These are phyloP conservation scores for Ascochyta koolunga DNA, from an alignment of 2,329 filamentous ascomycete species.

Conservation along the genomic window DNA sequence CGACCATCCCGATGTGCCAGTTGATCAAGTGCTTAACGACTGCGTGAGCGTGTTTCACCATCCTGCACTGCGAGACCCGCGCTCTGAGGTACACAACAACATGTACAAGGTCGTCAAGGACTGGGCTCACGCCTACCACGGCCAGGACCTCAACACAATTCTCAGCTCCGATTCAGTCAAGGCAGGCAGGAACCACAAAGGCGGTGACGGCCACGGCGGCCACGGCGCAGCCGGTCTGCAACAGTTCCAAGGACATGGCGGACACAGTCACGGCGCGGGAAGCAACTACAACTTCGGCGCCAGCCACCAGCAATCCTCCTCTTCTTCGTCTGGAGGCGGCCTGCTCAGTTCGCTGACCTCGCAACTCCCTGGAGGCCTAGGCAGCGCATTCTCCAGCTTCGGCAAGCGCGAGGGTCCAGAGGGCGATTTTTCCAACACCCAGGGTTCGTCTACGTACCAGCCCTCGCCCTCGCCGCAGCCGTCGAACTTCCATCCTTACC, in stretches of 20 bases:
- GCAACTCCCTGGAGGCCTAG: conserved; percentile 25
- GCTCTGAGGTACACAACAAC: conserved; percentile 77
- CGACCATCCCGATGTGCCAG: conserved; percentile 83
- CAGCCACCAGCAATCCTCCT: conserved; percentile 19
- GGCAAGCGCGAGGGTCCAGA: conserved; percentile 33
- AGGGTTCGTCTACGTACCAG: conserved; percentile 21
- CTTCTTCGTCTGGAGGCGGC: conserved; percentile 22
- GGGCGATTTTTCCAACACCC: conserved; percentile 18
- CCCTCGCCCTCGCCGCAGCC: conserved; percentile 35
- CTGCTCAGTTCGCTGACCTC: conserved; percentile 32
- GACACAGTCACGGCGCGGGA: conserved; percentile 23
- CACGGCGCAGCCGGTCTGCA: conserved; percentile 39
- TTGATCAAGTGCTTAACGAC: conserved; percentile 83
- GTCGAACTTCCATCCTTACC: conserved; percentile 43
- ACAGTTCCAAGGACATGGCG: conserved; percentile 28
- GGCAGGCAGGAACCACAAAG: conserved; percentile 77
- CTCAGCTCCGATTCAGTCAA: conserved; percentile 84
- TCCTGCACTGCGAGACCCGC: conserved; percentile 77
- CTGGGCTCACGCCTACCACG: conserved; percentile 77
- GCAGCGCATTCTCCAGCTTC: conserved; percentile 26
- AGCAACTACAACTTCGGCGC: conserved; percentile 19
- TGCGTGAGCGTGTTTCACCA: conserved; percentile 88
- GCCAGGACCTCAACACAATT: conserved; percentile 72
- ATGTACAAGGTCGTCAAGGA: conserved; percentile 88
- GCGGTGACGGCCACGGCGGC: conserved; percentile 41